Evolutionary conservation across 1,139 yeast genomes (phyloP).

Genomic region (Magnusiomyces starmeri): DNA sequence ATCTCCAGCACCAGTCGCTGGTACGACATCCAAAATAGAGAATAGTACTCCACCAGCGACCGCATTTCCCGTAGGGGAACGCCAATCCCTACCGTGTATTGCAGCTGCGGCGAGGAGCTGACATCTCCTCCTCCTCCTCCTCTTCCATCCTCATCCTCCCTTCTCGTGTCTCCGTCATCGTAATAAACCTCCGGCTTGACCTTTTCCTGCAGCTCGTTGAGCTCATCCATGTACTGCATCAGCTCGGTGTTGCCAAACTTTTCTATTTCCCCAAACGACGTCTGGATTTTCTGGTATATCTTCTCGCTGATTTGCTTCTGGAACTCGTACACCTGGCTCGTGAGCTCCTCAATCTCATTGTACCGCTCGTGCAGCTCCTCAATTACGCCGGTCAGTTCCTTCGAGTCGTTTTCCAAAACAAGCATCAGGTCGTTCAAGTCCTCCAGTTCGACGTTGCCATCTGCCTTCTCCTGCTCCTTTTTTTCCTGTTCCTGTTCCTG

Average conservation of each 20-base stretch:
- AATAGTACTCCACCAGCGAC: constrained; percentile 43
- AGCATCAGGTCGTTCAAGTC: constrained; percentile 28
- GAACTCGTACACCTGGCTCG: constrained; percentile 22
- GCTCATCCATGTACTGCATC: constrained; percentile 18
- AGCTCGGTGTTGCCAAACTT: constrained; percentile 23
- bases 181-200: not conserved
- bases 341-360: constrained; percentile 23
- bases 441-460: constrained; percentile 15
- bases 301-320: constrained; percentile 18
- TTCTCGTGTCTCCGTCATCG: not conserved
- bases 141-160: no score
- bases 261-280: constrained; percentile 23
- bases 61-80: constrained; percentile 24
- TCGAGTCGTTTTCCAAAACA: constrained; percentile 36
- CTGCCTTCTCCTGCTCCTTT: not conserved
- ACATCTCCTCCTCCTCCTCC: no score
- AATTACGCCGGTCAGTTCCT: constrained; percentile 36
- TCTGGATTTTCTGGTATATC: constrained; percentile 18
- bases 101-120: no score
- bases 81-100: not conserved
- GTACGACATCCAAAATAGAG: constrained; percentile 44
- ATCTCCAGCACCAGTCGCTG: constrained; percentile 44
- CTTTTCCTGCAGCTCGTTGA: constrained; percentile 16
- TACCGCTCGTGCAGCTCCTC: constrained; percentile 30
- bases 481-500: no score